phyloP scores from a whole-genome alignment of 352 stramenopile genomes.

The Pythium pyrilobum region DNA sequence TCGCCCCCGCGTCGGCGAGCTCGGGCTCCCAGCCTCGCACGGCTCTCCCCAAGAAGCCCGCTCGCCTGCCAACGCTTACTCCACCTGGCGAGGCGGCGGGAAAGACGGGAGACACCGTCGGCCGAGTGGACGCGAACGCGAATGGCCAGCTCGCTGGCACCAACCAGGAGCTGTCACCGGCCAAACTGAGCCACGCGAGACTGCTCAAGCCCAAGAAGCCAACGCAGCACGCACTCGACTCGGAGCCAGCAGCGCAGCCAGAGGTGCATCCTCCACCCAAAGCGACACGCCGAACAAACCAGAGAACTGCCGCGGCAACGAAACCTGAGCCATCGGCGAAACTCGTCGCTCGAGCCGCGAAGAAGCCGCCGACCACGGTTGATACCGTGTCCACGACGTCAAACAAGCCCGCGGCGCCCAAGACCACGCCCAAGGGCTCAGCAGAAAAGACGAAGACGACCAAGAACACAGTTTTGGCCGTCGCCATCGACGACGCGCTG shows the following conservation, averaged over 20 bases:
- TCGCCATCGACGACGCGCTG: constrained; percentile 14
- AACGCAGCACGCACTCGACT: no score
- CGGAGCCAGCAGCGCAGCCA: neutral
- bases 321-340: neutral
- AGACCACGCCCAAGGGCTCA: neutral
- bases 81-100: no score
- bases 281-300: no score
- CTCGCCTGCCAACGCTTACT: constrained; percentile 8
- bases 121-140: neutral
- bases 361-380: neutral
- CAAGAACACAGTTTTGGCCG: neutral
- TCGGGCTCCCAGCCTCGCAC: neutral
- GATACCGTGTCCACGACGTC: neutral
- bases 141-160: neutral
- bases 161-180: constrained; percentile 29
- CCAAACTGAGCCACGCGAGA: neutral
- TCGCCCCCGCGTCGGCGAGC: neutral
- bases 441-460: neutral
- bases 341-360: neutral
- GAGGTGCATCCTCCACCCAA: neutral
- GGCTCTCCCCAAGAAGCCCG: constrained; percentile 10
- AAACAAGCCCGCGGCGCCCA: neutral
- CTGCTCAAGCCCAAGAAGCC: no score
- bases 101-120: neutral
- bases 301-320: no score